Evolutionary conservation across 768 basidiomycete species (phyloP), one percentile per base, ranked within the genome.

Genomic region (Lenzites betulinus): DNA sequence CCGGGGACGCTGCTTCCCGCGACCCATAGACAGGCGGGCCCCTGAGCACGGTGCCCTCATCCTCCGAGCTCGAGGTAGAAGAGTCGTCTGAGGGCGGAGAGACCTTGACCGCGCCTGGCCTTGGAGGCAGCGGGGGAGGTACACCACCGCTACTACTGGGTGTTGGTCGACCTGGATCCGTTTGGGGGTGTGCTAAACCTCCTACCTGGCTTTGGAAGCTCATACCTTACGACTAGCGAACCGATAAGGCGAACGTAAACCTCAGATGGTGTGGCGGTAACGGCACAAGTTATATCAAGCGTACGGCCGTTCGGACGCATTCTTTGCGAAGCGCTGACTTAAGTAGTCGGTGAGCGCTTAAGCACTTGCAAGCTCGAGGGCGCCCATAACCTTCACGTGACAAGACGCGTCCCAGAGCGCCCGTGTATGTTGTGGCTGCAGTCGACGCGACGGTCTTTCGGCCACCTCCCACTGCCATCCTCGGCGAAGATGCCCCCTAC

Each of bases 111-210:
- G 9, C 28, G 28, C 15, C 39, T 2, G 56, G 56, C 15, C 56
- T 26, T 23, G 56, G 56, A 7, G 56, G 56, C 15, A 58, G 56
- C 16, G 56, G 56, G 1, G 56, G 56, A 42, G 56, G 55, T 7
- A 30, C 38, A 8, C 38, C 8, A 25, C 18, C 9, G 13, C 36
- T 46, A 11, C 12, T 16, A 16, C 26, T 15, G 18, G 22, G 30
- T 11, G 30, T 33, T 5, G 30, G 30, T 33, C 6, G n/a, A n/a
- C n/a, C n/a, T n/a, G n/a, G 43, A 20, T 36, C 33, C n/a, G 13
- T 1, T 15, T 43, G 33, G 9, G 44, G 44, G 8, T 16, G 54
- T 7, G 8, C 13, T 20, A 55, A 33, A 7, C 54, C 54, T n/a
- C 53, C 53, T 18, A 35, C 23, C 4, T 54, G 28, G 4, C 33